Evolutionary conservation across 1,284 basidiomycete species (phyloP).

Genomic region (Clitocybe nebularis): DNA sequence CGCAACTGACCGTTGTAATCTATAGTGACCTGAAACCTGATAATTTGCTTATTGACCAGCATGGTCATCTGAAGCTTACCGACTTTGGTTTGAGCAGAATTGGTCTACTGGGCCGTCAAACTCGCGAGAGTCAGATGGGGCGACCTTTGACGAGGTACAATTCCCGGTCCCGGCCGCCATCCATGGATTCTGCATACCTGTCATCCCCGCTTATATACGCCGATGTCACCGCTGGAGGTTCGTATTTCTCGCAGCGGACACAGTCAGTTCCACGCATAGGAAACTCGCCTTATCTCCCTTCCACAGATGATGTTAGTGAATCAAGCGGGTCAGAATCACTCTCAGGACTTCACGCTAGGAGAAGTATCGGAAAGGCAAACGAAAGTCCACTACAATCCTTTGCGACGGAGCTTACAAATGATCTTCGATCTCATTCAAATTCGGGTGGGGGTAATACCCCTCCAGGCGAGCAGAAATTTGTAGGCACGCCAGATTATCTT

Average conservation of each 20-base stretch:
- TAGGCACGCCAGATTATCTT: conserved; percentile 96
- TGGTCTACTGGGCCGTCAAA: conserved; percentile 95
- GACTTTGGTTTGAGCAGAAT: conserved; percentile 98
- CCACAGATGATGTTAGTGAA: conserved; percentile 79
- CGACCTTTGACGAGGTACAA: conserved; percentile 56
- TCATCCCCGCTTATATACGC: conserved; percentile 66
- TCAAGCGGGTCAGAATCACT: conserved; percentile 83
- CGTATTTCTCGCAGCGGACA: conserved; percentile 76
- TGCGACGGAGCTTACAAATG: conserved; percentile 76
- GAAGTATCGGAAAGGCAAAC: conserved; percentile 41
- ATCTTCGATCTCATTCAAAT: conserved; percentile 64
- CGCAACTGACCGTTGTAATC: not conserved
- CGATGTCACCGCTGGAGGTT: conserved; percentile 57
- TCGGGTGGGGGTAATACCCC: conserved; percentile 61
- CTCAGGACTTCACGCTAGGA: conserved; percentile 53
- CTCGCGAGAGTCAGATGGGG: conserved; percentile 69
- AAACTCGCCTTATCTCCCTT: conserved; percentile 60
- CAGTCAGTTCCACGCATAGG: conserved; percentile 52
- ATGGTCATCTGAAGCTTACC: conserved; percentile 95
- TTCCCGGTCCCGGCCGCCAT: conserved; percentile 72
- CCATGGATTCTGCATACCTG: conserved; percentile 79
- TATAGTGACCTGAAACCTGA: conserved; percentile 95
- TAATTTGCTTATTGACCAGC: conserved; percentile 93
- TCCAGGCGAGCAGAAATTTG: conserved; percentile 87
- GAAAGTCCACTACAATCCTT: conserved; percentile 82